Base-by-base conservation (phyloP, 306 rosid genomes). In the Inga leiocalycina region DNA sequence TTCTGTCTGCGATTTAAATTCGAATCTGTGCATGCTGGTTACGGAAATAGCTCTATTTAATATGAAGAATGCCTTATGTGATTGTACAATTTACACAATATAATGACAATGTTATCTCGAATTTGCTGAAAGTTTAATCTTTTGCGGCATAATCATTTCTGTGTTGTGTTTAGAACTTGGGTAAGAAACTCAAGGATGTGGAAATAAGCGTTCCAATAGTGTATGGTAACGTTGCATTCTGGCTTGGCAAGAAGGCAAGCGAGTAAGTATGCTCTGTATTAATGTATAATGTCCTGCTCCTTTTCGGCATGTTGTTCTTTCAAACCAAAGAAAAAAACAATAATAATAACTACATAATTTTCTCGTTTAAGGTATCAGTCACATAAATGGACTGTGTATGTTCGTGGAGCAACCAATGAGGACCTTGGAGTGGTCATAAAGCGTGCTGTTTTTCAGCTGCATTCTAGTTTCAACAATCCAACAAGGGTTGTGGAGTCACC, bases 191-290 rank as follows among this genome's bases (percentile, higher is more conserved):
- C 82, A 87, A 89, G 83, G 98, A 91, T 84, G 87, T 89, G 30
- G 97, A 91, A 86, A 86, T 90, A 83, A 90, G 91, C 76, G 78
- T 90, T 84, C 98, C 98, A 76, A 93, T 91, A 79, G 97, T 89
- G 79, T 93, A 89, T 79, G 98, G 97, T 52, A 93, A 92, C 88
- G 80, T 87, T 56, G 88, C 98, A 85, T 91, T 93, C 89, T 91
- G 97, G 97, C 98, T 93, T 77, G 94, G 98, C 73, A 91, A 91
- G 85, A 93, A 93, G 88, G 98, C 98, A 65, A 91, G 89, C 82
- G 94, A 93, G 96, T 93, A 88, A 89, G 95, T 91, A 71, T 79
- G 80, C 80, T 73, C 24, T 59, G 72, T 81, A 62, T 77, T 78
- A 43, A 48, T 70, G 69, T 78, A 71, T 79, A 52, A 81, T 80